Evolutionary conservation across 495 filamentous ascomycete genomes (phyloP), one percentile per base, ranked within the genome.

Genomic region (Recurvomyces mirabilis): DNA sequence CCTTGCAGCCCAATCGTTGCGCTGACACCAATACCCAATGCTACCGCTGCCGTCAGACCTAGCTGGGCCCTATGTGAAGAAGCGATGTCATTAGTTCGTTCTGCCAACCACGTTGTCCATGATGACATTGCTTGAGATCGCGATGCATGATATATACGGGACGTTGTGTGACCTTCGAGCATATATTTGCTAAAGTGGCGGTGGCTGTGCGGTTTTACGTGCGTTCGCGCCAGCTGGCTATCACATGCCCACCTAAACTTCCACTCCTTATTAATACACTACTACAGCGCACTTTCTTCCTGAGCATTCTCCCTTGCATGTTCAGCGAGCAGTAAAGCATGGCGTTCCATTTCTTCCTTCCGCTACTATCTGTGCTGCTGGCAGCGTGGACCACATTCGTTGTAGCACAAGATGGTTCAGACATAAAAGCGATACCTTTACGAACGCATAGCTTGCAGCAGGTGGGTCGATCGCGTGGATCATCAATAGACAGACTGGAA

Each of bases 1-100:
- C 55, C 45, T 48, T 66, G 64, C 28, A 58, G 56, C 11, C 65
- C 62, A 19, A 67, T 33, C 13, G 55, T 45, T 5, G 52, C 52
- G 28, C 54, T 47, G 5, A 47, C 55, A 9, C 58, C 58, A 6
- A 60, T 5, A 18, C 47, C 60, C 1, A 48, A 48, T 7, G 57
- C 57, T 1, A 60, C 39, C 1, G 53, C 46, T 1, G 59, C 58
- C 10, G 55, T 56, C 26, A 47, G 30, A 1, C 23, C 59, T 4
- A 61, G 47, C 37, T 61, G 59, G 14, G 46, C 45, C 24, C 49
- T 29, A 40, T 60, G 59, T 5, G 57, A 55, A 7, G 38, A 31
- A 4, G 35, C 37, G 19, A 55, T 30, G 4, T 55, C 45, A 25
- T 57, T 35, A 12, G 53, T 41, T 25, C 45, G 31, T 20, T 40